phyloP scores from a whole-genome alignment of 164 flowering plant species.

The Magnolia changhungtana region DNA sequence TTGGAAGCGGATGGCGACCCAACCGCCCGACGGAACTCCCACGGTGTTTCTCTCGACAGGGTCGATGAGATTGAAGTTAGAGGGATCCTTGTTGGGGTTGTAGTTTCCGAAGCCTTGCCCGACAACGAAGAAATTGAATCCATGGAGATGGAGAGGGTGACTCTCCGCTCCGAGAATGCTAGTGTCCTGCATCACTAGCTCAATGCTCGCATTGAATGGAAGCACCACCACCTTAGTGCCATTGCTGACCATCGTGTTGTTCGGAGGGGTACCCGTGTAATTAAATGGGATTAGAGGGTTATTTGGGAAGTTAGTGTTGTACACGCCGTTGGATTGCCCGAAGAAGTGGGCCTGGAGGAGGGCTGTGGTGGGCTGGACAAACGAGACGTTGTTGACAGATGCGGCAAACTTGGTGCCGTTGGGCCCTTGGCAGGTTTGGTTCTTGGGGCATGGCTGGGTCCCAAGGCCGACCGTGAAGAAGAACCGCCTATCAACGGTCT shows the following conservation, averaged over 20 bases:
- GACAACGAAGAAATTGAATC: conserved; percentile 14
- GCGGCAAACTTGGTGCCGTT: conserved; percentile 46
- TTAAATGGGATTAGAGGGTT: conserved; percentile 38
- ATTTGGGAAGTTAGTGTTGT: conserved; percentile 45
- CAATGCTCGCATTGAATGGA: conserved; percentile 50
- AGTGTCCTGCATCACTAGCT: conserved; percentile 56
- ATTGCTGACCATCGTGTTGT: conserved; percentile 35
- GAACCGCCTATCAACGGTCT: conserved; percentile 36
- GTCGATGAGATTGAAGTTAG: conserved; percentile 11
- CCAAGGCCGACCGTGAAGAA: conserved; percentile 68
- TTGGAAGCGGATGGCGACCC: conserved; percentile 10
- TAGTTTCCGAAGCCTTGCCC: conserved; percentile 17
- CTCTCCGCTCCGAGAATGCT: conserved; percentile 13
- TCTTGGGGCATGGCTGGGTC: conserved; percentile 33
- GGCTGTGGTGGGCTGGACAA: conserved; percentile 40
- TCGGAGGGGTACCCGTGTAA: conserved; percentile 57
- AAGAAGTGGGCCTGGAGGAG: conserved; percentile 51
- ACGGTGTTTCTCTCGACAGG: conserved; percentile 12
- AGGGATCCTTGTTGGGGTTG: conserved; percentile 8
- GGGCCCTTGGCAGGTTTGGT: conserved; percentile 62
- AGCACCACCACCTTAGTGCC: conserved; percentile 48
- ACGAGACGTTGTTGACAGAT: conserved; percentile 52
- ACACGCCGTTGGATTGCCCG: conserved; percentile 42
- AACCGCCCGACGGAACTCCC: conserved; percentile 9
- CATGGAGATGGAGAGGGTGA: conserved; percentile 16